Conservation (phyloP, 345 rosid species). For the Brassica nigra region DNA sequence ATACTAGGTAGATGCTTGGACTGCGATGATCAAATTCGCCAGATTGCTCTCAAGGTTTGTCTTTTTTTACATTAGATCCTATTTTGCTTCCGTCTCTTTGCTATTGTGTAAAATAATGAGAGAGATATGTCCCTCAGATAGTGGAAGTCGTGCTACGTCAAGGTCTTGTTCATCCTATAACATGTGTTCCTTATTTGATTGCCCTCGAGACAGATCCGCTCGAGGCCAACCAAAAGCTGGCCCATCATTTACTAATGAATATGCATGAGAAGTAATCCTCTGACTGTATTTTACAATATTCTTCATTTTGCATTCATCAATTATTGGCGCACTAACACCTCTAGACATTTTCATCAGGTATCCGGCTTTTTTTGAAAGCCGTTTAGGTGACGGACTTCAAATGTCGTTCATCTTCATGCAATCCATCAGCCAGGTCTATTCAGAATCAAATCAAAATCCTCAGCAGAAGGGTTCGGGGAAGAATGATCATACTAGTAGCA, state of each 20-base stretch:
- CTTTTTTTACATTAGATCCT: not conserved
- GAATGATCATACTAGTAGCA: slow-evolving; percentile 53
- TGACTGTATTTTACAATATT: not conserved
- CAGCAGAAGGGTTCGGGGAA: slow-evolving; percentile 55
- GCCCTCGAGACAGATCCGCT: slow-evolving; percentile 98
- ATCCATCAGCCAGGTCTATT: slow-evolving; percentile 49
- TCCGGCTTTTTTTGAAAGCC: slow-evolving; percentile 97
- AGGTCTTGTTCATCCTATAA: slow-evolving; percentile 99
- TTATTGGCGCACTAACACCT: slow-evolving; percentile 33
- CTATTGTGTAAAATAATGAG: slow-evolving; percentile 12
- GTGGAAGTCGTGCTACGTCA: slow-evolving; percentile 96
- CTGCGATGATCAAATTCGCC: slow-evolving; percentile 83
- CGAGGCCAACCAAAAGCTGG: slow-evolving; percentile 91
- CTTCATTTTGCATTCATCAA: slow-evolving; percentile 14
- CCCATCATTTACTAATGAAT: slow-evolving; percentile 97
- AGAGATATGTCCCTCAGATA: slow-evolving; percentile 58
- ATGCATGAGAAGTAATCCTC: slow-evolving; percentile 95
- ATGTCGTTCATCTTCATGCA: slow-evolving; percentile 84
- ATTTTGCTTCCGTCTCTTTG: slow-evolving; percentile 4
- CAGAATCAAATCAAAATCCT: slow-evolving; percentile 51
- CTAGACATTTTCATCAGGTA: slow-evolving; percentile 60
- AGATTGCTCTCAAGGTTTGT: slow-evolving; percentile 79
- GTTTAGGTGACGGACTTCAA: slow-evolving; percentile 98
- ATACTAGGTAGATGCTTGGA: slow-evolving; percentile 88
- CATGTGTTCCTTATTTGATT: slow-evolving; percentile 98